Evolutionary conservation across 495 filamentous ascomycete genomes (phyloP).

Genomic region (Hyphodiscus hymeniophilus): DNA sequence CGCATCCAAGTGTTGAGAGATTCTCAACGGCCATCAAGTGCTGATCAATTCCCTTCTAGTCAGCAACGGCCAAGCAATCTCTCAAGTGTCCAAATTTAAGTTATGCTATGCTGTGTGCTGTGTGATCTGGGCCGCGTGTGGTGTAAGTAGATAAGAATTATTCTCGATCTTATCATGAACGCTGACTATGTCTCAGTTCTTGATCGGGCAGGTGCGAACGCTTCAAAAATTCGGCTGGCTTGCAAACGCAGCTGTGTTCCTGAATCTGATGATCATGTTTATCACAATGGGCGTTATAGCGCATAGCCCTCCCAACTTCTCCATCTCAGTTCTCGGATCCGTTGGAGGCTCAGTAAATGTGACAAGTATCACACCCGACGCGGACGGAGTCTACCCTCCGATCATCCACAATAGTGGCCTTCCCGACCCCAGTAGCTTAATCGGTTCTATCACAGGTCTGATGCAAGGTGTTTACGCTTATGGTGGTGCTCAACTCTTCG

Average conservation of each 20-base stretch:
- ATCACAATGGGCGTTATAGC: constrained; percentile 40
- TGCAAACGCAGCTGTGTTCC: constrained; percentile 45
- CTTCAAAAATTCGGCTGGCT: constrained; percentile 46
- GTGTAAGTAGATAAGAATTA: too few species aligned
- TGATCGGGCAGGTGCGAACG: constrained; percentile 32
- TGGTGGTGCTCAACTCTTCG: constrained; percentile 47
- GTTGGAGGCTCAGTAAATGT: constrained; percentile 20
- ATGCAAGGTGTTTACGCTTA: constrained; percentile 47
- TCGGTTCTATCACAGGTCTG: constrained; percentile 26
- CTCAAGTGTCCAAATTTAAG: constrained; percentile 40
- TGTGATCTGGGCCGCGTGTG: constrained; percentile 25
- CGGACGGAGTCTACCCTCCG: constrained; percentile 18
- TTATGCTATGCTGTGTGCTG: constrained; percentile 43
- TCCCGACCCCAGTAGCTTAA: constrained; percentile 36
- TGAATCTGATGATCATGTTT: constrained; percentile 28
- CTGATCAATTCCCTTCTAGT: too few species aligned
- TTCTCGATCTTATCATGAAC: too few species aligned
- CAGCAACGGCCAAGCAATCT: constrained; percentile 42
- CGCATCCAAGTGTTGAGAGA: too few species aligned
- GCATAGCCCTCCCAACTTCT: constrained; percentile 39
- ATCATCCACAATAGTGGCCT: constrained; percentile 31
- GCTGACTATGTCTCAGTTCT: too few species aligned
- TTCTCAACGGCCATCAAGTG: too few species aligned
- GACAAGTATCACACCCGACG: constrained; percentile 20
- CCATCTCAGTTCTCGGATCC: constrained; percentile 19